Conservation (phyloP, 2,329 filamentous ascomycete species). For the Acarospora socialis region DNA sequence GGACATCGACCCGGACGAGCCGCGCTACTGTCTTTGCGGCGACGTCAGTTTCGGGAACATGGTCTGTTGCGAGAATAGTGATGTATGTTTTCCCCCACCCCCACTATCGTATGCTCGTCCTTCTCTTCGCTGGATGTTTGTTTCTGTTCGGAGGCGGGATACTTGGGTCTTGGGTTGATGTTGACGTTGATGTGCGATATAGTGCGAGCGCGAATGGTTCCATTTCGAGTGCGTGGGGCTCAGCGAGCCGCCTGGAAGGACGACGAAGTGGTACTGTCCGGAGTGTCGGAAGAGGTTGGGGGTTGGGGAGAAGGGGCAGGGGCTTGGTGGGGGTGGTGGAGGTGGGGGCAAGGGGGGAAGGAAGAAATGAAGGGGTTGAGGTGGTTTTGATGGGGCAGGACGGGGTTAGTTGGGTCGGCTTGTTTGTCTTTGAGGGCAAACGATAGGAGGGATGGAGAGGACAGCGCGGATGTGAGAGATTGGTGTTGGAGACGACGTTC, state of each 20-base stretch:
- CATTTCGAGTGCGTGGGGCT: slow-evolving; percentile 48
- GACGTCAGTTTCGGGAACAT: slow-evolving; percentile 51
- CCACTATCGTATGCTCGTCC: slow-evolving; percentile 11
- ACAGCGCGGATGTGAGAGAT: no score
- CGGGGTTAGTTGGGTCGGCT: no score
- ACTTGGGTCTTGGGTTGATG: slow-evolving; percentile 1
- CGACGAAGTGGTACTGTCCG: slow-evolving; percentile 52
- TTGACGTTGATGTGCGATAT: slow-evolving; percentile 11
- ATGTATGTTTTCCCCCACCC: slow-evolving; percentile 27
- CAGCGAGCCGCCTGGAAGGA: slow-evolving; percentile 42
- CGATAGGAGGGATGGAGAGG: no score
- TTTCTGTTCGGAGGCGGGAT: background rate
- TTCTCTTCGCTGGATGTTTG: slow-evolving; percentile 3
- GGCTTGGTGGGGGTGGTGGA: background rate
- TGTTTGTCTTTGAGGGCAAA: no score
- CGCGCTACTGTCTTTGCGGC: slow-evolving; percentile 49
- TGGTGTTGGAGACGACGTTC: no score
- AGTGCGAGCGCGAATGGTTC: slow-evolving; percentile 55
- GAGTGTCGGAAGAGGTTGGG: slow-evolving; percentile 40
- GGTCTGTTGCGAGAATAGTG: slow-evolving; percentile 50
- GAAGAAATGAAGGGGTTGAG: no score
- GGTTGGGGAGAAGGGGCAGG: slow-evolving; percentile 5
- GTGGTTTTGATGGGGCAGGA: no score
- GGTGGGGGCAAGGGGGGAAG: background rate
- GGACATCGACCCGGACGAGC: slow-evolving; percentile 46